A percentile compares a stretch with the other conserved stretches of the same genome.
Evolutionary conservation across 2,329 filamentous ascomycete species (phyloP).

Genomic region (Fusarium vanettenii): DNA sequence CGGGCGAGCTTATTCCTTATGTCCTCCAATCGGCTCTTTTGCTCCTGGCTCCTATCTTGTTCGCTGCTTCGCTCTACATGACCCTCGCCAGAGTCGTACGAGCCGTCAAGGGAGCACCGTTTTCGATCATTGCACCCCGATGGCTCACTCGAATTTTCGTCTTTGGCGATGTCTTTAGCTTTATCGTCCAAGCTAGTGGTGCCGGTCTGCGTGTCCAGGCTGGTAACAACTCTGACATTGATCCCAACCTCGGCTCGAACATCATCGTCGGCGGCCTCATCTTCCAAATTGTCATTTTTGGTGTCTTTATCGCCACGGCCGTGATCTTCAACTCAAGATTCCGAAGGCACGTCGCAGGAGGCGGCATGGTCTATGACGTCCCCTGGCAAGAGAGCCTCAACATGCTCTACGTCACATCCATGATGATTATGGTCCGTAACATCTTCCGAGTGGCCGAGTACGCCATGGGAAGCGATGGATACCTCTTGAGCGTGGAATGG

Average conservation of each 20-base stretch:
- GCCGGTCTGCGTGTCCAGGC: constrained; percentile 32
- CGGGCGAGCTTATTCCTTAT: constrained; percentile 41
- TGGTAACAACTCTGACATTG: constrained; percentile 29
- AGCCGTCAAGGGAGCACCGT: constrained; percentile 37
- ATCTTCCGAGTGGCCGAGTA: constrained; percentile 18
- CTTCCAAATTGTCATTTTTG: constrained; percentile 67
- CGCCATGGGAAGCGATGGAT: constrained; percentile 12
- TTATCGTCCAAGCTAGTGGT: constrained; percentile 46
- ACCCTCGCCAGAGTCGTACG: constrained; percentile 54
- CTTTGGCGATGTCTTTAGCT: constrained; percentile 44
- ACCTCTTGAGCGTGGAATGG: constrained; percentile 6
- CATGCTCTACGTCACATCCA: constrained; percentile 52
- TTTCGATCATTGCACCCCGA: constrained; percentile 32
- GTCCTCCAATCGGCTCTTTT: constrained; percentile 54
- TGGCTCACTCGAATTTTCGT: constrained; percentile 50
- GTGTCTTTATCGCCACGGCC: constrained; percentile 59
- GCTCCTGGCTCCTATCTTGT: constrained; percentile 57
- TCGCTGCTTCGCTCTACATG: constrained; percentile 60
- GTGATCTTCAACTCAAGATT: not conserved
- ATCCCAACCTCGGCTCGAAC: constrained; percentile 53
- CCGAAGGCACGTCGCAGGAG: not conserved
- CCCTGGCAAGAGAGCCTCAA: constrained; percentile 49
- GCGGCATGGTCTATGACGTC: constrained; percentile 24
- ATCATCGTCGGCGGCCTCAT: constrained; percentile 65
- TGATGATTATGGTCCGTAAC: constrained; percentile 51